These are phyloP conservation scores for Hymenoscyphus scutula DNA, from an alignment of 2,329 filamentous ascomycete genomes.

Conservation along the genomic window DNA sequence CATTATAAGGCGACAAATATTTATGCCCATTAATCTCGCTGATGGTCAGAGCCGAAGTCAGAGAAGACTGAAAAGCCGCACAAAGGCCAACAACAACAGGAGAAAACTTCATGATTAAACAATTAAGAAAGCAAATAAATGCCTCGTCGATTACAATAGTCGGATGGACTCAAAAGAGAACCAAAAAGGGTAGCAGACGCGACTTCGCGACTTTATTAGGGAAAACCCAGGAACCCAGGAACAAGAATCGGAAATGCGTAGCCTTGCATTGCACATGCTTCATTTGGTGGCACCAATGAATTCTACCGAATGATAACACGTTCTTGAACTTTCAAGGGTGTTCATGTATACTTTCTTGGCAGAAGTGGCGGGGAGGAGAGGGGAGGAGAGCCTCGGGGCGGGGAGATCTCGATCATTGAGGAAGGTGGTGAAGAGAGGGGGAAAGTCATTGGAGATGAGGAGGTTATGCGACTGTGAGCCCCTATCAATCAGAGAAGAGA, in stretches of 20 bases:
- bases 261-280: slow-evolving; percentile 9
- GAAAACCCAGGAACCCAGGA: not conserved
- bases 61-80: slow-evolving; percentile 7
- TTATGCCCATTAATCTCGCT: slow-evolving; percentile 64
- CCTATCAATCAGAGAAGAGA: slow-evolving; percentile 5
- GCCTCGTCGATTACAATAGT: not conserved
- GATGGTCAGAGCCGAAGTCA: slow-evolving; percentile 46
- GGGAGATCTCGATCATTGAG: not conserved
- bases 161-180: not conserved
- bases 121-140: slow-evolving; percentile 7
- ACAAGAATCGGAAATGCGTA: not conserved
- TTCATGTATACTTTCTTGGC: slow-evolving; percentile 4
- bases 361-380: not conserved
- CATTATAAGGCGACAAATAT: slow-evolving; percentile 60
- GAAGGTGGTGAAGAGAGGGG: not conserved
- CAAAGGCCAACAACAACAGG: slow-evolving; percentile 1
- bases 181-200: not conserved
- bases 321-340: slow-evolving; percentile 3
- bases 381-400: not conserved
- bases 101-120: slow-evolving; percentile 10
- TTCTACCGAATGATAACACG: slow-evolving; percentile 3
- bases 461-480: slow-evolving; percentile 4
- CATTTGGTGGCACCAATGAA: not conserved
- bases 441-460: not conserved
- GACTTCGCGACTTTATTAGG: slow-evolving; percentile 11